phyloP scores from a whole-genome alignment of 73 alveolate genomes.

The Breviolum minutum region DNA sequence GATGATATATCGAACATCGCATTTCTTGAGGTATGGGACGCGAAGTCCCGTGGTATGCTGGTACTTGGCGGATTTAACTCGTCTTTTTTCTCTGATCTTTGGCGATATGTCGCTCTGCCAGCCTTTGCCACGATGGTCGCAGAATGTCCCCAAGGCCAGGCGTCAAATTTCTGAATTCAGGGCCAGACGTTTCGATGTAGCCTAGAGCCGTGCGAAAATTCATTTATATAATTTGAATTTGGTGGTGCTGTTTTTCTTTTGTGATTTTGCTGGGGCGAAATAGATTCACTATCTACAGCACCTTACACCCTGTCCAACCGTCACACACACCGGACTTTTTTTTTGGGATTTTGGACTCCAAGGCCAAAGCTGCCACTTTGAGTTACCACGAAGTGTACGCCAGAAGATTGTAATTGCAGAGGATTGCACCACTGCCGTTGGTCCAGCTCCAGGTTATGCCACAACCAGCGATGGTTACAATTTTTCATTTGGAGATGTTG shows the following conservation, averaged over 20 bases:
- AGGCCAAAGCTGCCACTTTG: not conserved
- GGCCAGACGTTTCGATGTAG: too few relatives aligned
- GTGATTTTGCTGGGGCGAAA: not conserved
- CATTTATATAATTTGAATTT: too few relatives aligned
- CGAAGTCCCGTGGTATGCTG: not conserved
- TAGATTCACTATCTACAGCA: not conserved
- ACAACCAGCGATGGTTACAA: not conserved
- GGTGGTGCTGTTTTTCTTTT: too few relatives aligned
- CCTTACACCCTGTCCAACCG: not conserved
- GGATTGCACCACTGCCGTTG: too few relatives aligned
- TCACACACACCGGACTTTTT: not conserved
- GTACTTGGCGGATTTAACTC: not conserved
- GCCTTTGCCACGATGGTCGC: not conserved
- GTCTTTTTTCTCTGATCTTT: not conserved
- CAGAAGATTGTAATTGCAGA: not conserved
- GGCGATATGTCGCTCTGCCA: not conserved
- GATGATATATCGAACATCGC: too few relatives aligned
- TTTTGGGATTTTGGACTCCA: not conserved
- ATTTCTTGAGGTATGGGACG: not conserved
- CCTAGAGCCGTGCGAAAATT: too few relatives aligned
- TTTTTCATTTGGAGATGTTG: not conserved
- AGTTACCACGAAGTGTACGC: not conserved
- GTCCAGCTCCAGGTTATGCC: too few relatives aligned
- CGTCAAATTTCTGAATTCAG: too few relatives aligned
- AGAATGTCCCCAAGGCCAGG: not conserved